A percentile compares a stretch with the other conserved stretches of the same genome.
Conservation (phyloP, 1,284 basidiomycete genomes). For the Cutaneotrichosporon curvatum region DNA sequence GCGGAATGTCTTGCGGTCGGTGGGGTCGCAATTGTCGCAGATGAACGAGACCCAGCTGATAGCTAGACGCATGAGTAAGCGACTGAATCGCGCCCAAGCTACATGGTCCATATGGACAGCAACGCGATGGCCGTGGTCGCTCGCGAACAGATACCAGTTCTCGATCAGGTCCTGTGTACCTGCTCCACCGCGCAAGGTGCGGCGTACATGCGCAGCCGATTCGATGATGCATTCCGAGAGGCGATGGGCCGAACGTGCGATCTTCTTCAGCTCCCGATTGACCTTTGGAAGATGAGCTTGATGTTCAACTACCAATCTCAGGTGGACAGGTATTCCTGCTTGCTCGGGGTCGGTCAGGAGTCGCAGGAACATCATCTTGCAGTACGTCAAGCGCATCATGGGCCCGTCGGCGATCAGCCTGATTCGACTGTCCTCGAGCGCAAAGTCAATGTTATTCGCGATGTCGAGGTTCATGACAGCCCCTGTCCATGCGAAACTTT, state of each 20-base stretch:
- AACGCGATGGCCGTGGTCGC: constrained; percentile 77
- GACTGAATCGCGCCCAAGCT: constrained; percentile 67
- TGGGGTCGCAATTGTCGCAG: constrained; percentile 94
- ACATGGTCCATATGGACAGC: constrained; percentile 76
- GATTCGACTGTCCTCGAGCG: constrained; percentile 72
- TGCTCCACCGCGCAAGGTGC: constrained; percentile 54
- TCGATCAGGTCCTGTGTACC: constrained; percentile 83
- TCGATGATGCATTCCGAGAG: constrained; percentile 89
- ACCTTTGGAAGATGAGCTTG: constrained; percentile 88
- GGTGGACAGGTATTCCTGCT: too few species aligned
- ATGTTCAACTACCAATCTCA: constrained; percentile 64
- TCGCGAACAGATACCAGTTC: constrained; percentile 96
- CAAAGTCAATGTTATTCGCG: constrained; percentile 58
- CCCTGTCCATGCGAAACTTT: constrained; percentile 90
- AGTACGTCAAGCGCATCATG: constrained; percentile 62
- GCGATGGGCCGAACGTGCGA: constrained; percentile 77
- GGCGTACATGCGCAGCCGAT: constrained; percentile 75
- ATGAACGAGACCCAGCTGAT: constrained; percentile 99
- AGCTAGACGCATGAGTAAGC: constrained; percentile 73
- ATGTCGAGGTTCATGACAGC: constrained; percentile 62
- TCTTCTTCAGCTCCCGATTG: constrained; percentile 84
- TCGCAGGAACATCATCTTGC: constrained; percentile 71
- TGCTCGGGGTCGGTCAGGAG: background rate
- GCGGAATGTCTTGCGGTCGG: constrained; percentile 92
- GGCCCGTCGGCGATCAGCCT: constrained; percentile 84